Evolutionary conservation across 768 basidiomycete species (phyloP).

Genomic region (Suillus brevipes): DNA sequence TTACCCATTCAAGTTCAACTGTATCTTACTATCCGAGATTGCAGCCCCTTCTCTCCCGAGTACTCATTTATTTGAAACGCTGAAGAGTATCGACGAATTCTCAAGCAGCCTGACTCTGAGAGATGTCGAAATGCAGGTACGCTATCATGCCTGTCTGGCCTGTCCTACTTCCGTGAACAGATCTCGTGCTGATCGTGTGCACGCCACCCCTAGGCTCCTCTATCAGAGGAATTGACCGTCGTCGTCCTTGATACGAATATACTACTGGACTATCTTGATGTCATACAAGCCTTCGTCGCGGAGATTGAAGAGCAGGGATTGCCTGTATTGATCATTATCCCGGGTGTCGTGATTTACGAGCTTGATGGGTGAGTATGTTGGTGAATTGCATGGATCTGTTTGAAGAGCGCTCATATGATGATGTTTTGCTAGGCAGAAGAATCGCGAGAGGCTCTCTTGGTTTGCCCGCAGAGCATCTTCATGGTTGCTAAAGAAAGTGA

Average conservation of each 20-base stretch:
- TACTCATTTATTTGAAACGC: conserved; percentile 37
- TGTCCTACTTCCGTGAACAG: background rate
- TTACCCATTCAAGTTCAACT: background rate
- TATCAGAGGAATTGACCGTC: conserved; percentile 43
- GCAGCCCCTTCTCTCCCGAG: conserved; percentile 2
- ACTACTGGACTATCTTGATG: conserved; percentile 64
- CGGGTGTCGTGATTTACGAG: conserved; percentile 74
- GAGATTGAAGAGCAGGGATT: conserved; percentile 52
- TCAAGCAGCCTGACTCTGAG: conserved; percentile 40
- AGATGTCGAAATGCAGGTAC: conserved; percentile 76
- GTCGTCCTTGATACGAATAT: conserved; percentile 82
- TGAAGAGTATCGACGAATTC: conserved; percentile 53
- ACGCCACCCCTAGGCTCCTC: conserved; percentile 36
- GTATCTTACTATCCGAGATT: background rate
- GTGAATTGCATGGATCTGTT: conserved; percentile 3
- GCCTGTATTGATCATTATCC: conserved; percentile 67
- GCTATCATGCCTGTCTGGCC: conserved; percentile 15
- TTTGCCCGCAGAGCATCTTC: conserved; percentile 68
- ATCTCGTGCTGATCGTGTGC: conserved; percentile 1
- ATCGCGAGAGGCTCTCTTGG: conserved; percentile 48
- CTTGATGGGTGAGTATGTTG: conserved; percentile 60
- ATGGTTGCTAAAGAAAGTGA: conserved; percentile 65
- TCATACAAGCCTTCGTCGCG: conserved; percentile 61
- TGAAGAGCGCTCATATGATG: conserved; percentile 8
- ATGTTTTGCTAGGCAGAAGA: conserved; percentile 38